Conservation (phyloP, 2,329 filamentous ascomycete genomes). For the Cladorrhinum sp. region DNA sequence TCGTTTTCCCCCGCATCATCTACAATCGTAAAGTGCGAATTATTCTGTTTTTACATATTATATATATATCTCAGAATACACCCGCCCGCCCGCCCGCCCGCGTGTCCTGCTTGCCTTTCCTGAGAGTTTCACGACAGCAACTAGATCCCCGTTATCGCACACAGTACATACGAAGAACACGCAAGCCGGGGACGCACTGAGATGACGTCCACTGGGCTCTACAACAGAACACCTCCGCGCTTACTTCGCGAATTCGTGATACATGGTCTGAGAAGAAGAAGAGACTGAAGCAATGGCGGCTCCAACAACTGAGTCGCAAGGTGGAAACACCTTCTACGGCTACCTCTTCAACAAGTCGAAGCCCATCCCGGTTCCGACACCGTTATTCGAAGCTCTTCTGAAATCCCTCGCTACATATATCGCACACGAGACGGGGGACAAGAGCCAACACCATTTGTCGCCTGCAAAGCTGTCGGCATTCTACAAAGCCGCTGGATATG, state of each 20-base stretch:
- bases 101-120: background rate
- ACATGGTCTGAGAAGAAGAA: background rate
- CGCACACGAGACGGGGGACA: conserved; percentile 65
- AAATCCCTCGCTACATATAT: conserved; percentile 67
- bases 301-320: conserved; percentile 24
- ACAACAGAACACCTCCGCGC: conserved; percentile 3
- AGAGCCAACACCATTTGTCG: conserved; percentile 51
- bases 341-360: conserved; percentile 69
- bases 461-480: conserved; percentile 72
- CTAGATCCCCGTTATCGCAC: conserved; percentile 6
- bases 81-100: background rate
- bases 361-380: conserved; percentile 51
- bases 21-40: background rate
- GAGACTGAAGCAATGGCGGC: conserved; percentile 28
- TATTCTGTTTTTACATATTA: background rate
- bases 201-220: conserved; percentile 2
- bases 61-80: background rate
- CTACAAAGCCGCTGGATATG: conserved; percentile 70
- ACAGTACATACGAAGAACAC: background rate
- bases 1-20: background rate
- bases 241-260: conserved; percentile 4
- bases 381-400: conserved; percentile 64
- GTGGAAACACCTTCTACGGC: conserved; percentile 52
- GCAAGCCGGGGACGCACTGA: background rate
- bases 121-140: conserved; percentile 5